Percentiles rank a stretch among this genome's conserved stretches.
Conservation (phyloP, 148 eudicot species). For the Fagopyrum tataricum region DNA sequence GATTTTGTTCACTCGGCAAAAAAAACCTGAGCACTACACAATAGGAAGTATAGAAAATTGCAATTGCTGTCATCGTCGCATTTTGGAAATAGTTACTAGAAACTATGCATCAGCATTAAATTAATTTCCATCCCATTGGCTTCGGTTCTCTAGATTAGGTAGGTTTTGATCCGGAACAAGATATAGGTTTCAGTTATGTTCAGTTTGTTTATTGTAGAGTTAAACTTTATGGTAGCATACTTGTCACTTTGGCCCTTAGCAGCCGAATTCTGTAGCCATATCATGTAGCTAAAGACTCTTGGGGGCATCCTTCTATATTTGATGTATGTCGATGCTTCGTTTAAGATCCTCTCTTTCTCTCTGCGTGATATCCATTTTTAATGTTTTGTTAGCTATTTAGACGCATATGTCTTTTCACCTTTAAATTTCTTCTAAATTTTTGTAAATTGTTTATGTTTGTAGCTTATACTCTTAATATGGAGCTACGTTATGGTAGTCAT, state of each 20-base stretch:
- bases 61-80: background rate
- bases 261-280: background rate
- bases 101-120: background rate
- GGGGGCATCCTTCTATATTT: background rate
- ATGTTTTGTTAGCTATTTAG: background rate
- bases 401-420: background rate
- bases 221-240: background rate
- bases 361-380: background rate
- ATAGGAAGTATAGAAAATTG: background rate
- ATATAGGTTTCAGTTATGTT: background rate
- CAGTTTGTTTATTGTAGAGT: background rate
- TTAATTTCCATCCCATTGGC: background rate
- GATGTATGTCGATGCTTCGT: background rate
- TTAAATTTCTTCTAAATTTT: constrained; percentile 19
- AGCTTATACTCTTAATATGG: constrained; percentile 81
- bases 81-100: background rate
- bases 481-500: constrained; percentile 83
- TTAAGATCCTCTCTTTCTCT: background rate
- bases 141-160: background rate
- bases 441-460: constrained; percentile 31
- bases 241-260: background rate
- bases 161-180: background rate
- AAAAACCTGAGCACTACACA: background rate
- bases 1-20: background rate
- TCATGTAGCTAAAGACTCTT: background rate